These are phyloP conservation scores for Fusarium zealandicum DNA, from an alignment of 2,329 filamentous ascomycete species.

Conservation along the genomic window DNA sequence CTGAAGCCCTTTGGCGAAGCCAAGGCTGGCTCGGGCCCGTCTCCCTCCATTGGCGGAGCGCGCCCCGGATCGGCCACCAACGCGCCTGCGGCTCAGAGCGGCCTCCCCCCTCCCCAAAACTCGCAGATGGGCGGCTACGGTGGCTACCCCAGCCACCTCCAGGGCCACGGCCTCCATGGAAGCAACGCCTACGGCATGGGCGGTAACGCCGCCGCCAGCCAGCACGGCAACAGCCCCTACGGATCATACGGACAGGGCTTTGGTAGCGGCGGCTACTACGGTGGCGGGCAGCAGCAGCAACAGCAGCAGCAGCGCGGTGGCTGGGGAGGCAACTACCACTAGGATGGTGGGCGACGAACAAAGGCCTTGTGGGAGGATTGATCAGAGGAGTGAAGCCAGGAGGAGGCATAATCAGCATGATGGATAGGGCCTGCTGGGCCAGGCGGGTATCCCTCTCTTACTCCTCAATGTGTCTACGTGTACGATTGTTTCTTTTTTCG, in stretches of 20 bases:
- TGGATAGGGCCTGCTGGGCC: constrained; percentile 39
- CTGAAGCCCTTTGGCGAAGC: constrained; percentile 66
- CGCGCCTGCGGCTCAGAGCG: constrained; percentile 57
- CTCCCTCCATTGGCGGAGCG: constrained; percentile 62
- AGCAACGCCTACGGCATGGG: constrained; percentile 63
- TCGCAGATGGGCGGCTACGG: constrained; percentile 64
- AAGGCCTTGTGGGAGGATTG: constrained; percentile 29
- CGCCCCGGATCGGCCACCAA: constrained; percentile 67
- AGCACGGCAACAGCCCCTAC: constrained; percentile 62
- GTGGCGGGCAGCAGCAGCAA: constrained; percentile 49
- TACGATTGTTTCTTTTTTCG: constrained; percentile 49
- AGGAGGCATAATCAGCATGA: constrained; percentile 45
- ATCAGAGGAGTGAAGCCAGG: constrained; percentile 34
- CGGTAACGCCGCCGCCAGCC: constrained; percentile 57
- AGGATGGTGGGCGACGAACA: constrained; percentile 44
- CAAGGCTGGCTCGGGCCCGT: constrained; percentile 62
- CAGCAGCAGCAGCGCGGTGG: constrained; percentile 57
- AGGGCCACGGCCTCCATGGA: constrained; percentile 61
- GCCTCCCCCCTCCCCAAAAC: constrained; percentile 63
- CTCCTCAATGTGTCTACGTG: constrained; percentile 45
- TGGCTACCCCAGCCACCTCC: constrained; percentile 63
- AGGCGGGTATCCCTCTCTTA: constrained; percentile 39
- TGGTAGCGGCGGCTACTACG: constrained; percentile 57
- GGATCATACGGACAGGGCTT: constrained; percentile 59
- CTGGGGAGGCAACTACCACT: constrained; percentile 68